Base-by-base conservation (phyloP, 371 early-diverging fungal species). In the Capillidium heterosporum region DNA sequence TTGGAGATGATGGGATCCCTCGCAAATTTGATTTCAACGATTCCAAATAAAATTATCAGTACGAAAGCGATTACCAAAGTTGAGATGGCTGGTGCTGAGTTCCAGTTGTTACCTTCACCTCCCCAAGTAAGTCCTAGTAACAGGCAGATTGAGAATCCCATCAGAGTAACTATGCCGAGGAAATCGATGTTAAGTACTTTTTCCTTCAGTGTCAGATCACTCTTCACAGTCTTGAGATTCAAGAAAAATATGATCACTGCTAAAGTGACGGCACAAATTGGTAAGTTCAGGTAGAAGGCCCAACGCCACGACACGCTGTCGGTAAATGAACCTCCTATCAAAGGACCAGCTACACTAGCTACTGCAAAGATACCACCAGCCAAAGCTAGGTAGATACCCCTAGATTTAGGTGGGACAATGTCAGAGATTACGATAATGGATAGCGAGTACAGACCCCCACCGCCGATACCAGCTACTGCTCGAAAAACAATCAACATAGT, bases 261-360 rank as follows among this genome's bases (percentile, higher is more conserved):
- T 44, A 81, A 57, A 3, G 64, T 75, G 17, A 78, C 70, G 1
- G 49, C 61, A 5, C 62, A 67, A n/a, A 84, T 42, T 0, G 87
- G 87, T 24, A 87, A 57, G 63, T 87, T 85, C 59, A 87, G 75
- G 67, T 80, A 84, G 65, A 86, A 87, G 21, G 76, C 74, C 73
- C 84, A 83, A 24, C 68, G 61, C 71, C 73, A 71, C 27, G 65
- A 69, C 19, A 60, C 58, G 43, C 71, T 59, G 57, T 82, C 77
- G 2, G 80, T 66, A 44, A 88, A 81, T 1, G 74, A 76, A 31
- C 87, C 88, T 42, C 87, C 87, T 62, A 77, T 28, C 15, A 84
- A 59, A 1, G 87, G 87, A 8, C 87, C 89, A 17, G 81, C 63
- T 0, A 81, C 81, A 32, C 76, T 75, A 0, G 84, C 74, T 19